Base-by-base conservation (phyloP, 1,139 yeast genomes). In the Debaryomyces coudertii region DNA sequence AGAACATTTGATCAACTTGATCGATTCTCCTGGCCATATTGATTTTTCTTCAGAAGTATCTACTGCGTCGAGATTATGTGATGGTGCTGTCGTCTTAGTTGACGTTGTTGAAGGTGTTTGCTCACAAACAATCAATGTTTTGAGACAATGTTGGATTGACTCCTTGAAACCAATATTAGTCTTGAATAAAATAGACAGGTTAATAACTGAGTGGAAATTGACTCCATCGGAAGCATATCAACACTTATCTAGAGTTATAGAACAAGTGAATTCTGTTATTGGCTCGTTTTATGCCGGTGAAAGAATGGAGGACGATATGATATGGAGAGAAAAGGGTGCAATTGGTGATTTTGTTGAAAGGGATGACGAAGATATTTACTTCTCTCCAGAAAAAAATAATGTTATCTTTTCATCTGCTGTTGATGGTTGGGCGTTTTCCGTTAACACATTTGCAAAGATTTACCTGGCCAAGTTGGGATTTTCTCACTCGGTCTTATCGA, bases 61-160 rank as follows among this genome's bases (percentile, higher is more conserved):
- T 12, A 88, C 97, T 0, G 96, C 98, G 0, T 90, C 98, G 2
- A 77, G 99, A 60, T 72, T 95, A 42, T 95, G 98, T 68, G 99
- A 95, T 63, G 98, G 98, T 30, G 97, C 98, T 0, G 86, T 95
- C 4, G 95, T 95, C 0, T 73, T 95, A 16, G 97, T 95, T 1
- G 99, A 93, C 65, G 98, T 89, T 2, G 97, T 95, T 2, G 99
- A 95, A 68, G 99, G 99, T 27, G 98, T 95, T 0, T 90, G 98
- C 60, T 90, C 97, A 0, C 99, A 93, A 63, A 95, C 99, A 0
- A 89, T 93, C 7, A 92, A 95, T 22, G 99, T 95, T 1, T 72
- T 95, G 49, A 80, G 98, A 59, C 99, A 95, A 63, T 90, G 97
- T 47, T 93, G 99, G 98, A 81, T 86, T 4, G 99, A 95, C 61